Evolutionary conservation across 2,329 filamentous ascomycete genomes (phyloP).

Genomic region (Penicillium freii): DNA sequence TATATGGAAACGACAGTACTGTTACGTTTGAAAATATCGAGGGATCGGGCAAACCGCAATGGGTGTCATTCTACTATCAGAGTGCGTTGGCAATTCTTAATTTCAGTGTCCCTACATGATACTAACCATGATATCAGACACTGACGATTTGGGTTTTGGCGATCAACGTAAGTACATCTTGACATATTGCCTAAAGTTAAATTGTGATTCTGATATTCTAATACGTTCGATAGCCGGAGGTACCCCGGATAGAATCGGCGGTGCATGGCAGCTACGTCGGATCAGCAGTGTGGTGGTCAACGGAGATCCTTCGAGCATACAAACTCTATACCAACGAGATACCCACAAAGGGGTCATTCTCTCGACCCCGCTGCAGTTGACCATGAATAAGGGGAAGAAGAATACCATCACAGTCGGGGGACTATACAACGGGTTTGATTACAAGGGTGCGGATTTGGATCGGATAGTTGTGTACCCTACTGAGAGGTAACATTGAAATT

Average conservation of each 20-base stretch:
- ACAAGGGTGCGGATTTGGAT: conserved; percentile 60
- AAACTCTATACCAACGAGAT: conserved; percentile 55
- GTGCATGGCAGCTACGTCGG: conserved; percentile 59
- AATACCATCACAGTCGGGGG: conserved; percentile 60
- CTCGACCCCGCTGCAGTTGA: conserved; percentile 56
- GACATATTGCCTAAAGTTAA: neutral
- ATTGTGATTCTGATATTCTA: neutral
- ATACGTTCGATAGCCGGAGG: conserved; percentile 44
- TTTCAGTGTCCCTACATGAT: neutral
- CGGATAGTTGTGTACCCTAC: conserved; percentile 60
- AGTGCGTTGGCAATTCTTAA: conserved; percentile 24
- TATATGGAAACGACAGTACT: conserved; percentile 56
- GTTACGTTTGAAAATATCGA: conserved; percentile 52
- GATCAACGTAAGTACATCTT: conserved; percentile 21
- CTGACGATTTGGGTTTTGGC: conserved; percentile 27
- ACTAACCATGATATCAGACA: conserved; percentile 16
- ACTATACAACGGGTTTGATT: conserved; percentile 55
- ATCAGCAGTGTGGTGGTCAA: conserved; percentile 62
- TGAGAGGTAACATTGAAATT: conserved; percentile 34
- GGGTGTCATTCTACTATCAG: conserved; percentile 60
- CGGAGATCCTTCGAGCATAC: conserved; percentile 48
- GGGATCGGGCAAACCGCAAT: conserved; percentile 53
- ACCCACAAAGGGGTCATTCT: conserved; percentile 61
- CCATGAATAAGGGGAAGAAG: conserved; percentile 50
- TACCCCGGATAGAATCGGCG: conserved; percentile 58